Percentiles rank a stretch among this genome's conserved stretches.
These are phyloP conservation scores for Anthracocystis panici-leucophaei DNA, from an alignment of 1,284 basidiomycete genomes.

Conservation along the genomic window DNA sequence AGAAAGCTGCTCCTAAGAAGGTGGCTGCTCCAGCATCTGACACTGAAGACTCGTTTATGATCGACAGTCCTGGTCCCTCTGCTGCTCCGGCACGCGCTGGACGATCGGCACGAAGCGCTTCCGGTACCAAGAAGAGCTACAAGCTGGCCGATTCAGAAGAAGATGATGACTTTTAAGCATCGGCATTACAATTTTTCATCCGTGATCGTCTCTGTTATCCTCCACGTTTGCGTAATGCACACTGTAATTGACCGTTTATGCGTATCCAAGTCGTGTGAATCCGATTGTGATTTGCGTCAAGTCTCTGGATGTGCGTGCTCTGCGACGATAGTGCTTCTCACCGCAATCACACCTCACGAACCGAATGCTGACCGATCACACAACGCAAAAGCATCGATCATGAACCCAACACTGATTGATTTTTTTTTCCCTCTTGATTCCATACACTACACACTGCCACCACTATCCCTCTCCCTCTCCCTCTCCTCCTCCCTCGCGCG, in stretches of 20 bases:
- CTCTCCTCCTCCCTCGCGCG: neutral
- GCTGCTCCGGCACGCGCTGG: constrained; percentile 17
- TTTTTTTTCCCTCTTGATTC: no score
- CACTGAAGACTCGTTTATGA: constrained; percentile 42
- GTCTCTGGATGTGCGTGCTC: no score
- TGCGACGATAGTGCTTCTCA: no score
- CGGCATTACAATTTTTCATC: neutral
- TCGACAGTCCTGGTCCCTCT: constrained; percentile 35
- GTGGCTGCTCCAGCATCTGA: constrained; percentile 26
- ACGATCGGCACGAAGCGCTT: constrained; percentile 27
- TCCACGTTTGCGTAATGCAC: no score
- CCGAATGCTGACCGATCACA: no score
- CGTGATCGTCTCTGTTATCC: no score
- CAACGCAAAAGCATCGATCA: no score
- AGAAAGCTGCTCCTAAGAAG: constrained; percentile 42
- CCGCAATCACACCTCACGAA: no score
- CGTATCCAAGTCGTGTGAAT: no score
- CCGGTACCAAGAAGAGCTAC: constrained; percentile 40
- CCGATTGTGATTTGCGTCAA: no score
- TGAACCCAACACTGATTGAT: no score
- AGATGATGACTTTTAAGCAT: neutral
- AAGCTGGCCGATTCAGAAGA: constrained; percentile 40
- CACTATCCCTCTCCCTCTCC: constrained; percentile 14
- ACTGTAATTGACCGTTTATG: neutral
- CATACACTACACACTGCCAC: neutral